These are phyloP conservation scores for Teunomyces cretensis DNA, from an alignment of 805 yeast genomes.

Conservation along the genomic window DNA sequence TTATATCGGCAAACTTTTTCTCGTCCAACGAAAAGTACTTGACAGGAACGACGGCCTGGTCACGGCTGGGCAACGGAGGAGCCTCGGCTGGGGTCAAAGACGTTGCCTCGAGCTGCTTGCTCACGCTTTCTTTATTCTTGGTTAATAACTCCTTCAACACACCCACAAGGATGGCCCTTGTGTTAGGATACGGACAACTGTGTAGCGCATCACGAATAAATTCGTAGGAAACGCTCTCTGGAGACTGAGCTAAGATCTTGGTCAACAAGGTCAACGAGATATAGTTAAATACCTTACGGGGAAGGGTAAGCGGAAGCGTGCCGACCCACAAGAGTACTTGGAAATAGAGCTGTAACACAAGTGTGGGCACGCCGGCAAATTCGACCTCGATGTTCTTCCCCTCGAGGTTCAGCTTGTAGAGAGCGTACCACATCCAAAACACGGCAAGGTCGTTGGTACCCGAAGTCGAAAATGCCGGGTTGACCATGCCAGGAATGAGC, in stretches of 20 bases:
- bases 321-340: constrained; percentile 24
- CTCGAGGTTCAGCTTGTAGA: constrained; percentile 16
- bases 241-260: constrained; percentile 56
- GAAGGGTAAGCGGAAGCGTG: background rate
- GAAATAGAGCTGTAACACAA: constrained; percentile 28
- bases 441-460: constrained; percentile 28
- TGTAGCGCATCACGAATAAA: constrained; percentile 65
- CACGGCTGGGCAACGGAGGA: constrained; percentile 20
- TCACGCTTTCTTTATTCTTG: constrained; percentile 22
- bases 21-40: constrained; percentile 45
- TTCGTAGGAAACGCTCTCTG: constrained; percentile 55
- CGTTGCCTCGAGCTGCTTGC: constrained; percentile 1
- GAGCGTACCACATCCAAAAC: constrained; percentile 41
- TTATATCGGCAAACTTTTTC: constrained; percentile 42
- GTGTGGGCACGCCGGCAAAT: constrained; percentile 29
- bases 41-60: constrained; percentile 17
- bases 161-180: constrained; percentile 59
- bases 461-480: constrained; percentile 16
- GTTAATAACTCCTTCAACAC: constrained; percentile 67
- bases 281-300: constrained; percentile 29
- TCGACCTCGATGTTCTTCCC: constrained; percentile 23
- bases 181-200: constrained; percentile 63
- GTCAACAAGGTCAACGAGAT: constrained; percentile 62
- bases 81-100: background rate
- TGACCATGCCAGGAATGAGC: constrained; percentile 36